Evolutionary conservation across 805 yeast species (phyloP), one percentile per base, ranked within the genome.

Genomic region (Wickerhamomyces mucosus): DNA sequence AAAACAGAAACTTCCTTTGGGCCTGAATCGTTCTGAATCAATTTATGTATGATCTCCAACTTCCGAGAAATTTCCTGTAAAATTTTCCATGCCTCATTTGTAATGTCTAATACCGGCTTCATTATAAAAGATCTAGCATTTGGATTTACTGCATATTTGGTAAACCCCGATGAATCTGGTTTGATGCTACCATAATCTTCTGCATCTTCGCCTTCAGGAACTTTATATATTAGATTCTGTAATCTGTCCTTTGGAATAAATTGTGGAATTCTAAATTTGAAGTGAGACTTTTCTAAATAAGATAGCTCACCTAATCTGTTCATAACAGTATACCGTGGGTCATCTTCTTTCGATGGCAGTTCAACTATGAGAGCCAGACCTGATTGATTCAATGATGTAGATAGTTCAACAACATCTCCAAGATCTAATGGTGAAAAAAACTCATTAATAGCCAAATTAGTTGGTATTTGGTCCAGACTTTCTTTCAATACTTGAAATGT

Each of bases 321-420:
- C 30, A 75, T 58, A 37, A 75, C 64, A 0, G 82, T 69, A 42
- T 71, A 78, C 20, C 75, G 55, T 17, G 72, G 69, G 28, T 75
- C 77, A 13, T 58, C 57, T 3, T 68, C 48, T 5, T 57, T 48
- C 5, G 47, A 41, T 0, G 88, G 88, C 17, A 70, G 51, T 17
- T 63, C 68, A 2, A 67, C 74, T 21, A 80, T 65, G 30, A 78
- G 67, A 18, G 70, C 67, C 14, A 78, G 54, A 30, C 64, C 66
- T 4, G 66, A 56, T 23, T 61, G 62, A 30, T 65, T 56, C 28
- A 62, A 46, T 6, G 53, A 60, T 1, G 58, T 53, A 11, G 59
- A 56, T 13, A 78, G 47, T 13, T 74, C 68, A 4, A 78, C 85
- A 28, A 78, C 56, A 50, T 80, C 88, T 28, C 89, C 88, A 4